phyloP scores from a whole-genome alignment of 1,139 yeast species.

The Meyerozyma sp. region DNA sequence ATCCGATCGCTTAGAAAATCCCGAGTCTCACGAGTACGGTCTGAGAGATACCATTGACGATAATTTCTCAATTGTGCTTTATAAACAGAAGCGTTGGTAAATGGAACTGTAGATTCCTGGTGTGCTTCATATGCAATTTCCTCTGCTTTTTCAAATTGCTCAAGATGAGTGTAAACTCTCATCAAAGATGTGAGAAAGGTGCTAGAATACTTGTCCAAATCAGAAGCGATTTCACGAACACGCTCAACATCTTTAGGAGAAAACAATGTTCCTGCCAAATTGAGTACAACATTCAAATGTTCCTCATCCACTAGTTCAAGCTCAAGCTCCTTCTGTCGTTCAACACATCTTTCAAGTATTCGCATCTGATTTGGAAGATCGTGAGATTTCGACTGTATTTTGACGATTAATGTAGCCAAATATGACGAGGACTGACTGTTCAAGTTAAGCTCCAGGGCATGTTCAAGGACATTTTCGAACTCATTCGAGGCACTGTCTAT shows the following conservation, averaged over 20 bases:
- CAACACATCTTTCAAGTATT: constrained; percentile 32
- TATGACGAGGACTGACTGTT: constrained; percentile 24
- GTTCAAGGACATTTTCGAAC: constrained; percentile 15
- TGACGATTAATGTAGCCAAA: constrained; percentile 38
- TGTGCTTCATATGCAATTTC: constrained; percentile 26
- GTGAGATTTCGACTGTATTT: constrained; percentile 30
- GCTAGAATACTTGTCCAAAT: constrained; percentile 13
- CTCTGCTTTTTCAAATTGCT: constrained; percentile 31
- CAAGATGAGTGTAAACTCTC: constrained; percentile 24
- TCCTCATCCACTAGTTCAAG: constrained; percentile 15
- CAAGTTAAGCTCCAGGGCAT: constrained; percentile 15
- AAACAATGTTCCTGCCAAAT: constrained; percentile 18
- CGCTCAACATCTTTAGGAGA: constrained; percentile 19
- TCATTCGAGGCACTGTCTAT: constrained; percentile 29
- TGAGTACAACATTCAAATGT: constrained; percentile 13
- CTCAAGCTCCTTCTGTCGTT: constrained; percentile 12
- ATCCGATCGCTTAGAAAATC: constrained; percentile 7
- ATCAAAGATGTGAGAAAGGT: constrained; percentile 16
- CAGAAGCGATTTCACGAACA: constrained; percentile 15
- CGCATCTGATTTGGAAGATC: constrained; percentile 34
- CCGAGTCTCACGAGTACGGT: constrained; percentile 2
- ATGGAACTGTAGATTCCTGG: constrained; percentile 22
- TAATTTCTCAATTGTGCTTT: constrained; percentile 28
- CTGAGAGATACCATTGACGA: constrained; percentile 20
- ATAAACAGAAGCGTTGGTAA: constrained; percentile 22